Base-by-base conservation (phyloP, 176 grass and related monocot genomes). In the Oryza officinalis region DNA sequence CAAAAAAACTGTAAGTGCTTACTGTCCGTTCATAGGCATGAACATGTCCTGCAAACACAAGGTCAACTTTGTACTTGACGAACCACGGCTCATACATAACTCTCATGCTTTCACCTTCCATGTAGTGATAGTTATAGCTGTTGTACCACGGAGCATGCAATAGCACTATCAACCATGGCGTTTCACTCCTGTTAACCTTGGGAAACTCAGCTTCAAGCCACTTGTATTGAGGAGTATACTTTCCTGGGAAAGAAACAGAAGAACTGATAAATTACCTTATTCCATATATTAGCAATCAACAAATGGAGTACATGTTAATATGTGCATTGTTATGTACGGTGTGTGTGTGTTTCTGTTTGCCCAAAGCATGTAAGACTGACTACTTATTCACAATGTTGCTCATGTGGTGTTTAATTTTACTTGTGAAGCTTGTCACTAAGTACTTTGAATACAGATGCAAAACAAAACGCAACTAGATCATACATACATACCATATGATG, bases 131-230 rank as follows among this genome's bases (percentile, higher is more conserved):
- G 76, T 95, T 93, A 46, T 98, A 94, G 87, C 95, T 98, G 80
- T 98, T 98, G 52, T 98, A 98, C 95, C 92, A 98, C 14, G 96
- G 96, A 35, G 96, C 76, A 22, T 98, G 96, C 92, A 95, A 82
- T n/a, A 98, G 85, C 26, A 95, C 87, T 13, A 98, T 95, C 84
- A 98, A 67, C 96, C 96, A 98, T 23, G 96, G 96, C 4, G 96
- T 98, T 81, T 93, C 88, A 12, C 82, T 93, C 82, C 96, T 88
- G 85, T 95, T 91, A 18, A 95, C 92, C 90, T 91, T 98, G 40
- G 89, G 93, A 61, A 98, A 88, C 83, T 95, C 96, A 9, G 71
- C 38, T 85, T 95, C 77, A 28, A 98, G 89, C 96, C 96, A 98
- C 82, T 90, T 90, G 80, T 93, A 95, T 72, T 98, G 93, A 67